Conservation (phyloP, 352 stramenopile genomes). For the Halophytophthora polymorphica region DNA sequence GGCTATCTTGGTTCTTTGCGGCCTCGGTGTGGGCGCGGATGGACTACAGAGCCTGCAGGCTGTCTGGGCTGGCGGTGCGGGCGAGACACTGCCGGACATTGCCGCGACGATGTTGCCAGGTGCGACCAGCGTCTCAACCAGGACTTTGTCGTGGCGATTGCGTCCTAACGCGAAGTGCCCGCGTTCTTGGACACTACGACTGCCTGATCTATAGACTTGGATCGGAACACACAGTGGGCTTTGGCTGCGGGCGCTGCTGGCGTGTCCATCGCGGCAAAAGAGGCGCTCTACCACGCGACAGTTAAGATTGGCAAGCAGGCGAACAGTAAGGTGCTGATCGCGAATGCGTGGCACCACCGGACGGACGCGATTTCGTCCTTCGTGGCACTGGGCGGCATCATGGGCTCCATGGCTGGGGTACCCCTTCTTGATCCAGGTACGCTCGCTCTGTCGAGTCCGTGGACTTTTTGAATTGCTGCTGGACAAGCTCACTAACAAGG, state of each 20-base stretch:
- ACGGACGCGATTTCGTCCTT: conserved; percentile 90
- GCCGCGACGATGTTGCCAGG: conserved; percentile 47
- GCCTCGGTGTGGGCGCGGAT: conserved; percentile 66
- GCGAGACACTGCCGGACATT: conserved; percentile 29
- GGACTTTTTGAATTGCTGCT: background rate
- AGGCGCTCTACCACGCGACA: conserved; percentile 93
- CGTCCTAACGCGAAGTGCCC: background rate
- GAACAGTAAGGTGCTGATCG: conserved; percentile 95
- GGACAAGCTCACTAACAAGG: conserved; percentile 2
- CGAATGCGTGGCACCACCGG: conserved; percentile 96
- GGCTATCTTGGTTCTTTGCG: conserved; percentile 76
- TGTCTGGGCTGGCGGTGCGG: conserved; percentile 41
- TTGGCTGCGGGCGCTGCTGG: conserved; percentile 83
- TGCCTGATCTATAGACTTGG: conserved; percentile 29
- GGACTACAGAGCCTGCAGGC: conserved; percentile 71
- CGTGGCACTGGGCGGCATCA: conserved; percentile 75
- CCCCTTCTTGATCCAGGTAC: conserved; percentile 72
- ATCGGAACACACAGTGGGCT: conserved; percentile 50
- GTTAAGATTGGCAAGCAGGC: conserved; percentile 88
- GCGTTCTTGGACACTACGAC: background rate
- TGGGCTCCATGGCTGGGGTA: conserved; percentile 65
- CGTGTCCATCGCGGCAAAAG: conserved; percentile 92
- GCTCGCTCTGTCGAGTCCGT: conserved; percentile 2
- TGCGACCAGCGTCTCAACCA: conserved; percentile 4
- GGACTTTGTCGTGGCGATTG: background rate